These are phyloP conservation scores for Nymphaea colorata DNA, from an alignment of 164 flowering plant species.

Conservation along the genomic window DNA sequence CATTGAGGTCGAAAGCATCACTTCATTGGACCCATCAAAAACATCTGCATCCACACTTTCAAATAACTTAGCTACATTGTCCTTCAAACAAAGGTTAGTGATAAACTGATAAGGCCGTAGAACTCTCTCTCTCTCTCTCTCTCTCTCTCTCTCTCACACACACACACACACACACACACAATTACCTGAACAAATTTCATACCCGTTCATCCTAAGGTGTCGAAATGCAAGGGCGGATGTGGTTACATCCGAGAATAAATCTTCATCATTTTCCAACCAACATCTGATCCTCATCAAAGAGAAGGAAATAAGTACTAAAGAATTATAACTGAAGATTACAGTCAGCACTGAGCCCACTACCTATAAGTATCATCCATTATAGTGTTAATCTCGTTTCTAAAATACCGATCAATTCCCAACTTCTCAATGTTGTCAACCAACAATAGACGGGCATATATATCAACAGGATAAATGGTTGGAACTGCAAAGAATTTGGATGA, in stretches of 20 bases:
- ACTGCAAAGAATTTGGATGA: constrained; percentile 31
- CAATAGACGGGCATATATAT: constrained; percentile 39
- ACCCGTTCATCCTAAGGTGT: constrained; percentile 51
- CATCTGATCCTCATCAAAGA: constrained; percentile 24
- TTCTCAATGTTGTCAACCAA: constrained; percentile 56
- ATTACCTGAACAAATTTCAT: constrained; percentile 53
- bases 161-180: neutral
- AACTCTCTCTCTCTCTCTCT: neutral
- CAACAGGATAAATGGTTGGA: constrained; percentile 65
- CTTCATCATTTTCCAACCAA: constrained; percentile 69
- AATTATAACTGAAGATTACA: neutral
- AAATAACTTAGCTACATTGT: neutral
- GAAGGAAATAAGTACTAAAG: neutral
- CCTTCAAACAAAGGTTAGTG: no score
- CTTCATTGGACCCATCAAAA: constrained; percentile 20
- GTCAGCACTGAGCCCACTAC: constrained; percentile 17
- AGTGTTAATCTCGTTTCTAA: constrained; percentile 40
- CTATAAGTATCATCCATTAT: constrained; percentile 55
- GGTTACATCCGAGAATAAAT: constrained; percentile 36
- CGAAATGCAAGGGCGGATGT: constrained; percentile 77
- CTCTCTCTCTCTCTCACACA: neutral
- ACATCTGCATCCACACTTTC: constrained; percentile 27
- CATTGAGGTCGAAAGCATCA: constrained; percentile 4
- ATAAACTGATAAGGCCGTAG: no score
- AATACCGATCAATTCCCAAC: constrained; percentile 64